Conservation (phyloP, 176 grass and related monocot species). For the Chrysopogon serrulatus region DNA sequence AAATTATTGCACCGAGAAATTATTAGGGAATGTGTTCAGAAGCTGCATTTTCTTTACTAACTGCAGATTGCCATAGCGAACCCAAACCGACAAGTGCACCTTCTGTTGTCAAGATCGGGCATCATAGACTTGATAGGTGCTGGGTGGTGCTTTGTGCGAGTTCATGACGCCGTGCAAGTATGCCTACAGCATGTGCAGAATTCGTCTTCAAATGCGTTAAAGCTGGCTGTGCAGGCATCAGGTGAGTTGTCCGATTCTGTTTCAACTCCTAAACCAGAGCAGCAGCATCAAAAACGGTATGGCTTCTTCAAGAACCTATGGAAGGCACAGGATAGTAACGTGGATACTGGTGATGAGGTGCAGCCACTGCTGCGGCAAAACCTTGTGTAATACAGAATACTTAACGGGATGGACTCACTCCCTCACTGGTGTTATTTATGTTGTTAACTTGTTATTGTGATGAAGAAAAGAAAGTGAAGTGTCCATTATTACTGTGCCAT, state of each 20-base stretch:
- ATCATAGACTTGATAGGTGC: slow-evolving; percentile 70
- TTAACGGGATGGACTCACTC: background rate
- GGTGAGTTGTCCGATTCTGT: slow-evolving; percentile 12
- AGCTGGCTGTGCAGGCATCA: slow-evolving; percentile 9
- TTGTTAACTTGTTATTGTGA: background rate
- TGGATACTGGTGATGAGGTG: slow-evolving; percentile 11
- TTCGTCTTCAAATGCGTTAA: slow-evolving; percentile 17
- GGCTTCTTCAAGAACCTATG: slow-evolving; percentile 45
- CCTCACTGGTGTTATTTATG: background rate
- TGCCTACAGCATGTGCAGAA: slow-evolving; percentile 79
- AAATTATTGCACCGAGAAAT: background rate
- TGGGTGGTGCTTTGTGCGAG: slow-evolving; percentile 86
- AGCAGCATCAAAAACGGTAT: slow-evolving; percentile 11
- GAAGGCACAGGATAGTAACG: slow-evolving; percentile 17
- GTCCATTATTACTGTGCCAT: background rate
- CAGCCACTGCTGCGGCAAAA: slow-evolving; percentile 60
- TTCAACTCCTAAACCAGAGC: slow-evolving; percentile 9
- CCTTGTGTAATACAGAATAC: slow-evolving; percentile 36
- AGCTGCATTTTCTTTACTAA: background rate
- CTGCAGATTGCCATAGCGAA: slow-evolving; percentile 88
- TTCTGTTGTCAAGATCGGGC: slow-evolving; percentile 67
- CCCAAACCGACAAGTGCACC: slow-evolving; percentile 72
- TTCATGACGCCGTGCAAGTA: slow-evolving; percentile 86
- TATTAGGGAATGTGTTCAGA: background rate
- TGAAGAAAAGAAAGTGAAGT: background rate